A percentile compares a stretch with the other conserved stretches of the same genome.
Conservation (phyloP, 2,329 filamentous ascomycete genomes). For the Exophiala sideris region DNA sequence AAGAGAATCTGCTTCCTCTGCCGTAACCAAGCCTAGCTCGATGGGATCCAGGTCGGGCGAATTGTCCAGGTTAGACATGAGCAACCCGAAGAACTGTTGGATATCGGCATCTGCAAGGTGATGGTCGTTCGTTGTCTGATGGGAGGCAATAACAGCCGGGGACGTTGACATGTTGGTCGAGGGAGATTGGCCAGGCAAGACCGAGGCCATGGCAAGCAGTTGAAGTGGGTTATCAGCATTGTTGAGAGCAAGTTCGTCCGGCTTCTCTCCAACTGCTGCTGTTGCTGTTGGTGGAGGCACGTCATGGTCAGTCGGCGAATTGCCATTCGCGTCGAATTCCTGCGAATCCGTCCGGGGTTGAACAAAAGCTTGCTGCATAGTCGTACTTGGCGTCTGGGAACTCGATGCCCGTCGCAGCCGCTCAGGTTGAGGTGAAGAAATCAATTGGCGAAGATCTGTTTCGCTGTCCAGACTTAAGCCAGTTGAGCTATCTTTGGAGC, state of each 20-base stretch:
- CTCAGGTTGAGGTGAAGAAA: constrained; percentile 47
- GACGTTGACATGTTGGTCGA: constrained; percentile 48
- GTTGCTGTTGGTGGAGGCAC: constrained; percentile 12
- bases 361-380: constrained; percentile 3
- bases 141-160: constrained; percentile 42
- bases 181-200: constrained; percentile 21
- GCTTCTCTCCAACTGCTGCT: constrained; percentile 32
- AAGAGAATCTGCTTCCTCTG: constrained; percentile 61
- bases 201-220: constrained; percentile 68
- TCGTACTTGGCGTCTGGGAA: constrained; percentile 1
- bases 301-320: constrained; percentile 30
- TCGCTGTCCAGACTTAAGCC: constrained; percentile 44
- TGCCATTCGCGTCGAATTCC: constrained; percentile 20
- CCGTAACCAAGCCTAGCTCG: constrained; percentile 64
- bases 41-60: constrained; percentile 66
- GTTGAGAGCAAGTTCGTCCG: constrained; percentile 61
- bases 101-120: constrained; percentile 47
- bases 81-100: constrained; percentile 64
- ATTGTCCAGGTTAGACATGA: constrained; percentile 61
- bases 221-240: constrained; percentile 74
- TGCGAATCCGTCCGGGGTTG: constrained; percentile 10
- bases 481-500: constrained; percentile 48
- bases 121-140: constrained; percentile 27
- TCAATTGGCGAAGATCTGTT: constrained; percentile 49
- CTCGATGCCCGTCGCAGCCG: constrained; percentile 7